phyloP scores from a whole-genome alignment of 1,284 basidiomycete genomes.

The Tilletia indica region DNA sequence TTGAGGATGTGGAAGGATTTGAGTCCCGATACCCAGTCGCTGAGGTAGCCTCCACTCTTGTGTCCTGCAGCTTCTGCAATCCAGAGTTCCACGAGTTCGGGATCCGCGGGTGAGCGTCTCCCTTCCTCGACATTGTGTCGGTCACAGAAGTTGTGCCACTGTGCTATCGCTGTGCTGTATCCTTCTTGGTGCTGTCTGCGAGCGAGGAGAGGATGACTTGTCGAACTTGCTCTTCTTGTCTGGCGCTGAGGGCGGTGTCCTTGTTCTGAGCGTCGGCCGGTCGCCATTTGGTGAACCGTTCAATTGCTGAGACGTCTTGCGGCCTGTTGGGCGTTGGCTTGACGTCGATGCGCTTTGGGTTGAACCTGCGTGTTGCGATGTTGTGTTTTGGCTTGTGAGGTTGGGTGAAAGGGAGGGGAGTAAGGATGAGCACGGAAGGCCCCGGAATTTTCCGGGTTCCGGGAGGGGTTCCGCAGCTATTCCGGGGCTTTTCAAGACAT shows the following conservation, averaged over 20 bases:
- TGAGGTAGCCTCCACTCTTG: not conserved
- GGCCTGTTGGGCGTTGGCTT: too few relatives aligned
- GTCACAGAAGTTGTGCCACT: constrained; percentile 6
- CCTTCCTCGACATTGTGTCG: not conserved
- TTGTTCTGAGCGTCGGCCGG: not conserved
- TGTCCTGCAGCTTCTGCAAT: not conserved
- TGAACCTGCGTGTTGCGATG: too few relatives aligned
- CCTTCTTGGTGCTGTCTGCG: not conserved
- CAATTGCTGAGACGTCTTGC: too few relatives aligned
- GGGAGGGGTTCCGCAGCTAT: too few relatives aligned
- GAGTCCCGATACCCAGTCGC: not conserved
- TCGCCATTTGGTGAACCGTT: not conserved
- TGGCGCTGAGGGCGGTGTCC: not conserved
- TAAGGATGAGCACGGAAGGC: too few relatives aligned
- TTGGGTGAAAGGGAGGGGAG: too few relatives aligned
- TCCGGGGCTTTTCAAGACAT: too few relatives aligned
- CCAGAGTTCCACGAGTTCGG: not conserved
- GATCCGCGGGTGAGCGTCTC: not conserved
- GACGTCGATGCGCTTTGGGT: too few relatives aligned
- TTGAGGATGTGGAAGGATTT: not conserved
- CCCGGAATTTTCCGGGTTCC: too few relatives aligned
- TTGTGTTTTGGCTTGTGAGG: too few relatives aligned
- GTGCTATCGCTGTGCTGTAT: not conserved
- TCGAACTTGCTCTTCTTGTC: not conserved
- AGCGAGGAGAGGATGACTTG: not conserved